Conservation (phyloP, 148 eudicot species). For the Cornus florida region DNA sequence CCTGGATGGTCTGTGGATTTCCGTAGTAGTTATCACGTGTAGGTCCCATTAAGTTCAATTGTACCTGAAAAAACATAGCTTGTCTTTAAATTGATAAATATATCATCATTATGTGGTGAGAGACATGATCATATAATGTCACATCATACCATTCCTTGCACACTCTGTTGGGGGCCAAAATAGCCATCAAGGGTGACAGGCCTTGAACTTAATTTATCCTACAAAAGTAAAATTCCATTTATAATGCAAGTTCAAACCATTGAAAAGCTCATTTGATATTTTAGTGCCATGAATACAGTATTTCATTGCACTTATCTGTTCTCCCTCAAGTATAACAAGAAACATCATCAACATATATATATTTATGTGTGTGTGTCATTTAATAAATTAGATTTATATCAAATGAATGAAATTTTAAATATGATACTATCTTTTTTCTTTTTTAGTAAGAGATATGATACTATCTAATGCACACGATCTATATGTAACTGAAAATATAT, state of each 20-base stretch:
- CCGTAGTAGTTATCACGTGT: conserved; percentile 76
- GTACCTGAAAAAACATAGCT: conserved; percentile 50
- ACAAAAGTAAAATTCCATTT: conserved; percentile 22
- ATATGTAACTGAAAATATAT: neutral
- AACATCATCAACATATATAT: too few relatives aligned
- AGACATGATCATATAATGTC: conserved; percentile 6
- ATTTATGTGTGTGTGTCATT: too few relatives aligned
- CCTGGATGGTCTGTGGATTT: conserved; percentile 72
- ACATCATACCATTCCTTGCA: conserved; percentile 81
- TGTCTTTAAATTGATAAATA: neutral
- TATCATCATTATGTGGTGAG: neutral
- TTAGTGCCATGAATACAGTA: neutral
- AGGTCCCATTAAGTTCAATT: conserved; percentile 90
- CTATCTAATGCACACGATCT: neutral
- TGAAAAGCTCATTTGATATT: neutral
- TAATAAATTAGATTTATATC: neutral
- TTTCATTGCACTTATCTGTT: neutral
- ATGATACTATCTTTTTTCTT: neutral
- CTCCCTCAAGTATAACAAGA: neutral
- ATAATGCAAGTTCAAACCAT: neutral
- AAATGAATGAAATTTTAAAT: neutral
- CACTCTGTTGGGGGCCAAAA: conserved; percentile 72
- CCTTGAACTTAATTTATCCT: conserved; percentile 80
- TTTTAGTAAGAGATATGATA: neutral
- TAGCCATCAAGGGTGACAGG: conserved; percentile 71